Evolutionary conservation across 2,329 filamentous ascomycete species (phyloP).

Genomic region (Sporothrix pallida): DNA sequence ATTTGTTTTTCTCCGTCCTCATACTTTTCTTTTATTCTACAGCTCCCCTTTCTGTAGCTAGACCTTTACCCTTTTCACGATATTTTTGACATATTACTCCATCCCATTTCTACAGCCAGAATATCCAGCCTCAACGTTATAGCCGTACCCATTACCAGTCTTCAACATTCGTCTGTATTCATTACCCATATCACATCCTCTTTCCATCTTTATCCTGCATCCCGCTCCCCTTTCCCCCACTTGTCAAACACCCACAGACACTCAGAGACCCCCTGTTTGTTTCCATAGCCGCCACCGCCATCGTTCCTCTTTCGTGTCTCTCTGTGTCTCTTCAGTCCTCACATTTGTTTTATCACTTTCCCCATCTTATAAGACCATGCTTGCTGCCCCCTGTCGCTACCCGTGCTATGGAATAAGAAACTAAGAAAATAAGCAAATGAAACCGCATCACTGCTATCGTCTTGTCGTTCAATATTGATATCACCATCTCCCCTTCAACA

Average conservation of each 20-base stretch:
- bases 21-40: too few species aligned
- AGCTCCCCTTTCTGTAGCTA: too few species aligned
- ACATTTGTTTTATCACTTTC: neutral
- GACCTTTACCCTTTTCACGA: too few species aligned
- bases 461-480: neutral
- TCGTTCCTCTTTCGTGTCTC: too few species aligned
- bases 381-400: constrained; percentile 17
- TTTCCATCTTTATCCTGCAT: neutral
- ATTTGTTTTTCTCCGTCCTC: too few species aligned
- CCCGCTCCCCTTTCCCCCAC: neutral
- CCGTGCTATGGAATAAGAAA: neutral
- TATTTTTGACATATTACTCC: neutral
- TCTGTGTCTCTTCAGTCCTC: neutral
- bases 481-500: neutral
- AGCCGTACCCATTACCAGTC: constrained; percentile 6
- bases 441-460: neutral
- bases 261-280: neutral
- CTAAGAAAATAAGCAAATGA: neutral
- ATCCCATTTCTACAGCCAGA: neutral
- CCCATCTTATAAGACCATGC: constrained; percentile 23
- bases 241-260: neutral
- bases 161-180: neutral
- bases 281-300: neutral
- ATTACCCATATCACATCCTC: neutral
- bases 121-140: neutral